Base-by-base conservation (phyloP, 305 asterid genomes). In the Andrographis paniculata region DNA sequence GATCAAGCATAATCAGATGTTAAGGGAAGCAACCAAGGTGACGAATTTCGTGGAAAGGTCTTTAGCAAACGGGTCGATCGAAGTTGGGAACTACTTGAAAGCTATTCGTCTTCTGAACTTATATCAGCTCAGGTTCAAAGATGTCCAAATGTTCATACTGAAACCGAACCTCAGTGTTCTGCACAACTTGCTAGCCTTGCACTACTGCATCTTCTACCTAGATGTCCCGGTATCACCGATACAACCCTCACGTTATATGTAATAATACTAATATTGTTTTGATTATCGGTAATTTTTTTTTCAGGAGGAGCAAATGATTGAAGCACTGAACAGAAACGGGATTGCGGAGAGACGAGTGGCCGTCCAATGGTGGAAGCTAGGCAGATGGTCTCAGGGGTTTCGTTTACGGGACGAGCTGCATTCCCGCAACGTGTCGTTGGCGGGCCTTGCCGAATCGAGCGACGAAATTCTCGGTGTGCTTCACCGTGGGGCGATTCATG, bases 291-390 rank as follows among this genome's bases (percentile, higher is more conserved):
- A 6, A 17, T 8, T 1, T 10, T 2, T 17, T 31, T 61, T 39
- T 39, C 56, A 87, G 94, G 78, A 67, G 0, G 69, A 65, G 57
- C 35, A 52, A 39, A 50, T 78, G 17, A 36, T 52, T 38, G 80
- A 84, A 66, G 84, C 78, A 35, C 67, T 84, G 5, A 48, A 53
- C 13, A 63, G 28, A 44, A 40, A 59, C 70, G 54, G 53, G 42
- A 72, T 88, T 27, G 68, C 78, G 12, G 76, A 78, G 44, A 72
- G 97, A 68, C 63, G 68, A 55, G 87, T 84, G 36, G 60, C 85
- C 16, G 84, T 88, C 53, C 84, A 70, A 36, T 82, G 95, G 95
- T 84, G 94, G 97, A 84, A 84, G 70, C 80, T 84, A 0, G 93
- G 95, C 14, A 67, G 93, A 49, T 82, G 94, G 94, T 70, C 71